phyloP scores from a whole-genome alignment of 352 stramenopile genomes.

The Phytophthora syringae region DNA sequence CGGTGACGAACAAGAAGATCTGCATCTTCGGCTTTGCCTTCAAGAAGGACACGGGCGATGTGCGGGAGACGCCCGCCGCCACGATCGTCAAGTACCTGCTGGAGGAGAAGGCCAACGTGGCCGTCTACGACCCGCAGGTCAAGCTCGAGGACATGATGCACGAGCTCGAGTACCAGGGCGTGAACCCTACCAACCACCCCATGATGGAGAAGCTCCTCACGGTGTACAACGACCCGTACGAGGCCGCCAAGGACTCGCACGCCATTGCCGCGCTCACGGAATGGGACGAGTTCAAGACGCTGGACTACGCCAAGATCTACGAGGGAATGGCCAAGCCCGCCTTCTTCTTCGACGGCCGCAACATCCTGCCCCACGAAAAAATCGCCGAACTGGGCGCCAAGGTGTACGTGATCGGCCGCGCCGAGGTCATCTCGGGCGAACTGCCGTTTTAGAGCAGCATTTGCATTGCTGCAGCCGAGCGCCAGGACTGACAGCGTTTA shows the following conservation, averaged over 20 bases:
- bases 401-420: slow-evolving; percentile 96
- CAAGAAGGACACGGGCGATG: slow-evolving; percentile 99
- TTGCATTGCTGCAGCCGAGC: background rate
- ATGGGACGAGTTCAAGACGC: slow-evolving; percentile 99
- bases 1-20: slow-evolving; percentile 99
- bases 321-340: slow-evolving; percentile 97
- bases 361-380: slow-evolving; percentile 95
- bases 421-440: slow-evolving; percentile 70
- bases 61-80: slow-evolving; percentile 97
- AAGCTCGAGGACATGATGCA: slow-evolving; percentile 95
- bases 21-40: slow-evolving; percentile 99
- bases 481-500: slow-evolving; percentile 8
- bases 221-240: slow-evolving; percentile 89
- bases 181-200: slow-evolving; percentile 92
- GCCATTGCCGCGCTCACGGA: slow-evolving; percentile 97
- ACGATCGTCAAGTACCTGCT: slow-evolving; percentile 98
- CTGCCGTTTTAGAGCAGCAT: slow-evolving; percentile 61
- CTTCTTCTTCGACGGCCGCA: slow-evolving; percentile 99
- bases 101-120: slow-evolving; percentile 95
- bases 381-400: slow-evolving; percentile 98
- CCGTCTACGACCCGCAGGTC: slow-evolving; percentile 98
- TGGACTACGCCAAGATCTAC: slow-evolving; percentile 98
- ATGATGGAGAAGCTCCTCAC: slow-evolving; percentile 84
- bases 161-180: slow-evolving; percentile 86
- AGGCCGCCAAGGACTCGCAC: slow-evolving; percentile 93